Conservation (phyloP, 192 early-diverging fungal genomes). For the Entomortierella parvispora region DNA sequence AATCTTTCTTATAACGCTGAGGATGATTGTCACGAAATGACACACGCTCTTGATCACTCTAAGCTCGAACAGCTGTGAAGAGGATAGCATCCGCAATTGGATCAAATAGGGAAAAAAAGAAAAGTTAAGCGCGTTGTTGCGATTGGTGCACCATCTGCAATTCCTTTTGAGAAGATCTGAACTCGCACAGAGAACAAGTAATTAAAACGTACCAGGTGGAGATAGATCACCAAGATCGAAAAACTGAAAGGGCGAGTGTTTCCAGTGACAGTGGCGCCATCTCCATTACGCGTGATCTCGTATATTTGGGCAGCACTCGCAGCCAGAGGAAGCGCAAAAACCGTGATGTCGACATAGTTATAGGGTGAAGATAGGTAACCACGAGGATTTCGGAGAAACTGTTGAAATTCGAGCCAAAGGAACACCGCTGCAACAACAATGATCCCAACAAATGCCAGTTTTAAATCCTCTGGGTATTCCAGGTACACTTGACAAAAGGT, state of each 20-base stretch:
- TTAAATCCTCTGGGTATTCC: too few species aligned
- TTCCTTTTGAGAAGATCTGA: too few species aligned
- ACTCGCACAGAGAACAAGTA: too few species aligned
- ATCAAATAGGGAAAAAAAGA: neutral
- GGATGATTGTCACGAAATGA: constrained; percentile 4
- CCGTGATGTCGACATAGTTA: neutral
- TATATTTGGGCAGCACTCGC: neutral
- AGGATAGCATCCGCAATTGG: too few species aligned
- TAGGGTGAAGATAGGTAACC: neutral
- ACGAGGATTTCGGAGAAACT: too few species aligned
- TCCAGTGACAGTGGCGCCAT: neutral
- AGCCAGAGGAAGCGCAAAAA: constrained; percentile 1
- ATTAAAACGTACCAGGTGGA: constrained; percentile 6
- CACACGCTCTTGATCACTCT: constrained; percentile 4
- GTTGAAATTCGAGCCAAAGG: too few species aligned
- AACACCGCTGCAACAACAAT: too few species aligned
- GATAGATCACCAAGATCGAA: neutral
- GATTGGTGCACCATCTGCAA: neutral
- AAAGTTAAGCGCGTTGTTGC: too few species aligned
- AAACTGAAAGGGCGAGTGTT: neutral
- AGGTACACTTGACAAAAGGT: too few species aligned
- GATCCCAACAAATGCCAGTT: too few species aligned
- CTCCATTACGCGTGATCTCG: neutral
- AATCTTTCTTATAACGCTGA: neutral
- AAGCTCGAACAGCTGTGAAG: constrained; percentile 11